phyloP scores from a whole-genome alignment of 441 rosid genomes.

The Aleurites moluccanus region DNA sequence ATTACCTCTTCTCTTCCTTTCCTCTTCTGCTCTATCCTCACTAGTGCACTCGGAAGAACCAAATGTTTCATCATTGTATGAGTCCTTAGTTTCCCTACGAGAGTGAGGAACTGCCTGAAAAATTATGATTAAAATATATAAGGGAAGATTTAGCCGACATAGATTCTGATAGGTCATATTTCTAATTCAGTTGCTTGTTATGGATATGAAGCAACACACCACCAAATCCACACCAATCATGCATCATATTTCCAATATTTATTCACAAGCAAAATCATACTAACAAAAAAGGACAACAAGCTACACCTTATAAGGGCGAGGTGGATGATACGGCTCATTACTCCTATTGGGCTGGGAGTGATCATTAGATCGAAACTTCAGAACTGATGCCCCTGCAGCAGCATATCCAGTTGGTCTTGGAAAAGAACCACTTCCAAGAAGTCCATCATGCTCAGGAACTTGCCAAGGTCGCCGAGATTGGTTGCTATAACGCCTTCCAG shows the following conservation, averaged over 20 bases:
- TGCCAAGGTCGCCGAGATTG: conserved; percentile 86
- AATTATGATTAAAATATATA: conserved; percentile 6
- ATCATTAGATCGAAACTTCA: conserved; percentile 69
- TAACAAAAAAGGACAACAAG: conserved; percentile 22
- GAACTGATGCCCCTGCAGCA: conserved; percentile 54
- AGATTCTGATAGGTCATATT: background rate
- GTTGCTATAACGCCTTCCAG: conserved; percentile 66
- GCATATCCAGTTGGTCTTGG: conserved; percentile 75
- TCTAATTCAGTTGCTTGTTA: conserved; percentile 6
- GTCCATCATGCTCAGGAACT: conserved; percentile 95
- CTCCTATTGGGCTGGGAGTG: conserved; percentile 58
- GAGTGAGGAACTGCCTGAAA: conserved; percentile 75
- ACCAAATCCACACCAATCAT: conserved; percentile 10
- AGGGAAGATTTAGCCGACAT: background rate
- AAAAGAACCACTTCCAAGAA: conserved; percentile 95
- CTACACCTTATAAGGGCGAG: conserved; percentile 91
- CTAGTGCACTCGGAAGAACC: conserved; percentile 76
- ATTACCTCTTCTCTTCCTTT: conserved; percentile 93
- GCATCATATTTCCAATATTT: background rate
- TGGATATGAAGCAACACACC: background rate
- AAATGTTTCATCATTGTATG: conserved; percentile 89
- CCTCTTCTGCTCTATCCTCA: conserved; percentile 96
- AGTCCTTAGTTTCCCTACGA: conserved; percentile 70
- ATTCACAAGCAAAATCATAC: background rate
- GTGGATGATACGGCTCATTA: conserved; percentile 93